Conservation (phyloP, 768 basidiomycete species). For the Pilatotrama ljubarskyi region DNA sequence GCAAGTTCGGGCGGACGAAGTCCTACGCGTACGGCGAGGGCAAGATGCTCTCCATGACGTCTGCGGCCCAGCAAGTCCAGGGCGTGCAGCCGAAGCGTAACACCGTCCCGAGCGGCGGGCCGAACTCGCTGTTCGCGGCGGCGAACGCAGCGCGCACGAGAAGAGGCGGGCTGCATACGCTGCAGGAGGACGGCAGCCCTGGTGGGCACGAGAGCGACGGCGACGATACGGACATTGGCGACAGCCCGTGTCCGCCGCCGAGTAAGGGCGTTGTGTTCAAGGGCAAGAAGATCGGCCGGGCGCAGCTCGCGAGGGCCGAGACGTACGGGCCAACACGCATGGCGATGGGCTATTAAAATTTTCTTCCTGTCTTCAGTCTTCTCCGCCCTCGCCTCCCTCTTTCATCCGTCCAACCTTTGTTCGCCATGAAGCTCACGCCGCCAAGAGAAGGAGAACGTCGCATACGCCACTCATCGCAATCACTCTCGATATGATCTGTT, state of each 20-base stretch:
- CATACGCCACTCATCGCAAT: not conserved
- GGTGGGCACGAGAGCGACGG: conserved; percentile 65
- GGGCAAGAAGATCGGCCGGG: conserved; percentile 54
- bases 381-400: too few species aligned
- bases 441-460: too few species aligned
- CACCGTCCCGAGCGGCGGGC: conserved; percentile 54
- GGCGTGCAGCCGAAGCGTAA: conserved; percentile 53
- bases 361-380: not conserved
- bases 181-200: conserved; percentile 63
- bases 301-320: conserved; percentile 59
- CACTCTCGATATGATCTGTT: conserved; percentile 12
- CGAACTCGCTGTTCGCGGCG: conserved; percentile 61
- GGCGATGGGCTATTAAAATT: conserved; percentile 30
- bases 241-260: conserved; percentile 86
- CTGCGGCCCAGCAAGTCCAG: conserved; percentile 38
- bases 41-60: conserved; percentile 40
- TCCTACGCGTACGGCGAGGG: conserved; percentile 92
- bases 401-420: too few species aligned
- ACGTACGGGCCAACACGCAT: conserved; percentile 68
- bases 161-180: conserved; percentile 58
- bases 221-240: conserved; percentile 76
- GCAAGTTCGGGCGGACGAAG: conserved; percentile 85
- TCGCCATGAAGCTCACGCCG: too few species aligned
- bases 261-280: conserved; percentile 57
- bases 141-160: conserved; percentile 68